phyloP scores from a whole-genome alignment of 495 filamentous ascomycete genomes.

The Penicillium arizonense region DNA sequence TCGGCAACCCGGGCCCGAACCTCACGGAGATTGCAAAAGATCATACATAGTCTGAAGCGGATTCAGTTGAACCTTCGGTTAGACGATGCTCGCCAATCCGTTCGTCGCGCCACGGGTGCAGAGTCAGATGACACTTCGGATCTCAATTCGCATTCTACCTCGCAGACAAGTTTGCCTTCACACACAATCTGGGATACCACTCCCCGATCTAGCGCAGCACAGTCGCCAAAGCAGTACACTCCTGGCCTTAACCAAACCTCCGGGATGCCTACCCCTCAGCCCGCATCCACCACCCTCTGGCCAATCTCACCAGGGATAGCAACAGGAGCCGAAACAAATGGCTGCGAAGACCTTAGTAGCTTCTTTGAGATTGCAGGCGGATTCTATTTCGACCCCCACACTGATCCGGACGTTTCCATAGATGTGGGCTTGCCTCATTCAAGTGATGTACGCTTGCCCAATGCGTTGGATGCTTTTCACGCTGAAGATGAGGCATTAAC shows the following conservation, averaged over 20 bases:
- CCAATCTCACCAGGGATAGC: slow-evolving; percentile 13
- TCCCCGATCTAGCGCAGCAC: background rate
- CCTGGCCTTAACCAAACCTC: slow-evolving; percentile 7
- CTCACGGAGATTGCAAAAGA: slow-evolving; percentile 38
- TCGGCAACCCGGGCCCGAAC: slow-evolving; percentile 40
- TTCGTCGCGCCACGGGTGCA: background rate
- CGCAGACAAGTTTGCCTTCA: background rate
- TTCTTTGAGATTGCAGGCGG: slow-evolving; percentile 46
- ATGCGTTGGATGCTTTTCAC: slow-evolving; percentile 31
- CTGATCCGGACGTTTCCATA: slow-evolving; percentile 8
- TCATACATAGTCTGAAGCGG: slow-evolving; percentile 37
- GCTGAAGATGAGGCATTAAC: slow-evolving; percentile 44
- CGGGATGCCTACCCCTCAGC: slow-evolving; percentile 13
- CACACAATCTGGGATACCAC: slow-evolving; percentile 1
- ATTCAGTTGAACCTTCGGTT: slow-evolving; percentile 27
- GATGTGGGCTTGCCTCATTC: slow-evolving; percentile 12
- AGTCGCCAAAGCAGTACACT: slow-evolving; percentile 1
- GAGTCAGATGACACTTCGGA: background rate
- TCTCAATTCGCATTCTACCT: background rate
- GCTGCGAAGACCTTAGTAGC: slow-evolving; percentile 40
- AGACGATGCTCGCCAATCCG: slow-evolving; percentile 4
- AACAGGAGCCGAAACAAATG: slow-evolving; percentile 18
- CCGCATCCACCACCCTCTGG: slow-evolving; percentile 19
- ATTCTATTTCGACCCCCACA: slow-evolving; percentile 33
- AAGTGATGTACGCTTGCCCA: slow-evolving; percentile 4